Evolutionary conservation across 495 filamentous ascomycete species (phyloP).

Genomic region (Glonium stellatum): DNA sequence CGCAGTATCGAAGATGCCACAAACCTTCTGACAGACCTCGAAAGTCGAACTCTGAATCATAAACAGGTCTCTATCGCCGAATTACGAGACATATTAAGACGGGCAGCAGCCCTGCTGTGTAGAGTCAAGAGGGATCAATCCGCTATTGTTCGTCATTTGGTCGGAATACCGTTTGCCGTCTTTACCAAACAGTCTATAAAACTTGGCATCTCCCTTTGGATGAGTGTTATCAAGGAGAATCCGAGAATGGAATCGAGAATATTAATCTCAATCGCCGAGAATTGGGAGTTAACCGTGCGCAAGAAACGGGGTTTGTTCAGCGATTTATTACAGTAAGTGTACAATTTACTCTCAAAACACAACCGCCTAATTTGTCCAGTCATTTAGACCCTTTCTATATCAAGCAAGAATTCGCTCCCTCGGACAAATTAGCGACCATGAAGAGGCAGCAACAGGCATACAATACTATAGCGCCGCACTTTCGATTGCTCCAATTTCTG

Average conservation of each 20-base stretch:
- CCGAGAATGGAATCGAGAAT: conserved; percentile 77
- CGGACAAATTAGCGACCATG: conserved; percentile 67
- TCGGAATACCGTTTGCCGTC: conserved; percentile 80
- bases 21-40: conserved; percentile 55
- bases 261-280: conserved; percentile 70
- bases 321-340: conserved; percentile 53
- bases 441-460: conserved; percentile 70
- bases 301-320: conserved; percentile 76
- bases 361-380: conserved; percentile 39
- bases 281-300: conserved; percentile 77
- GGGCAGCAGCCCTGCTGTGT: conserved; percentile 80
- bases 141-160: conserved; percentile 73
- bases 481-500: conserved; percentile 78
- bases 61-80: conserved; percentile 64
- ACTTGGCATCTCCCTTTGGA: conserved; percentile 89
- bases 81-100: conserved; percentile 68
- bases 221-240: conserved; percentile 94
- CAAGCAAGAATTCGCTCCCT: conserved; percentile 87
- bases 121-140: conserved; percentile 62
- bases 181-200: conserved; percentile 95
- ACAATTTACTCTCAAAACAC: conserved; percentile 6
- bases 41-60: conserved; percentile 57
- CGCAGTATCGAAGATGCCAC: conserved; percentile 48
- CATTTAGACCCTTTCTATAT: conserved; percentile 82
- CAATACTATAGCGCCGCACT: conserved; percentile 75